These are phyloP conservation scores for Byssochlamys sp. DNA, from an alignment of 2,329 filamentous ascomycete species.

Conservation along the genomic window DNA sequence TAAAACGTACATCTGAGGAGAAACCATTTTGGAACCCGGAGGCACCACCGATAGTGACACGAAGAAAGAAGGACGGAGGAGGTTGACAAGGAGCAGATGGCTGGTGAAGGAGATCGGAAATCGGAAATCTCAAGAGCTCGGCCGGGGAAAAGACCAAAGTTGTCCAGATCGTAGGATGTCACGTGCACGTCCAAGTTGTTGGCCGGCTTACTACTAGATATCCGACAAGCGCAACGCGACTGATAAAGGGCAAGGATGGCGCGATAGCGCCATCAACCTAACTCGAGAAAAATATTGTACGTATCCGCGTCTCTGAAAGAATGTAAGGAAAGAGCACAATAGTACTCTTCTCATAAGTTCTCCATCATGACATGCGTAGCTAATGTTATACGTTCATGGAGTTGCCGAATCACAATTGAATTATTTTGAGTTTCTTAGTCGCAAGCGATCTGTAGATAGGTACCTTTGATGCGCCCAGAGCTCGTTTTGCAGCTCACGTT, in stretches of 20 bases:
- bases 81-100: neutral
- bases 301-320: neutral
- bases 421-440: neutral
- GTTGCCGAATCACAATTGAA: neutral
- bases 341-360: neutral
- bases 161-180: neutral
- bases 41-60: conserved; percentile 3
- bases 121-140: neutral
- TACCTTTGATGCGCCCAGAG: too few relatives aligned
- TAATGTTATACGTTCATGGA: neutral
- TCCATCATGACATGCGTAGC: neutral
- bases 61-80: conserved; percentile 8
- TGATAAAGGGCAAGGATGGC: neutral
- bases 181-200: neutral
- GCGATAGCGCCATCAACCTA: neutral
- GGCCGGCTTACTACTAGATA: neutral
- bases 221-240: neutral
- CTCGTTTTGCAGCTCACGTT: neutral
- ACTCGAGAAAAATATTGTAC: neutral
- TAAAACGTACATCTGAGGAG: conserved; percentile 52
- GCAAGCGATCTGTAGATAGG: neutral
- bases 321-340: neutral
- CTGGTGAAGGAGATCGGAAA: neutral
- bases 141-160: neutral
- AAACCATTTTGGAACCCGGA: conserved; percentile 49